Evolutionary conservation across 2,329 filamentous ascomycete species (phyloP), one percentile per base, ranked within the genome.

Genomic region (Diaporthe vaccinii): DNA sequence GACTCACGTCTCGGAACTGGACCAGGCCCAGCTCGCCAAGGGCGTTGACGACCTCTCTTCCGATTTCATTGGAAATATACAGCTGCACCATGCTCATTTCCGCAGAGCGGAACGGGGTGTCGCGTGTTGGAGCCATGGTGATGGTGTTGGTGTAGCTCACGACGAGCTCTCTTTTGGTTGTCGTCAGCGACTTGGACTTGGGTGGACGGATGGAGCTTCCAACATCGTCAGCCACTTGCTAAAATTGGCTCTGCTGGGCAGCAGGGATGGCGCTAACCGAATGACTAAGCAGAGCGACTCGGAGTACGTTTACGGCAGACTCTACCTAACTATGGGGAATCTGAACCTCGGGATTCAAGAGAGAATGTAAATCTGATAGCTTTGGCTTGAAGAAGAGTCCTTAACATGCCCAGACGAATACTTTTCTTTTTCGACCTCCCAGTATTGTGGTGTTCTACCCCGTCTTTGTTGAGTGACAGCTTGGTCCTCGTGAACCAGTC

Each of bases 31-130:
- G 91, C 90, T 99, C 97, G 83, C 97, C 97, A 78, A 99, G 89
- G 74, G 96, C 96, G 83, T 96, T 98, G 78, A 98, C 96, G 81
- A 98, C 96, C 88, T 99, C 97, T 83, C 97, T 93, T 81, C 97
- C 96, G 80, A 99, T 98, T 89, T 99, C 97, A 84, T 98, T 98
- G 82, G 97, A 95, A 82, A 99, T 97, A 87, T 98, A 99, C 82
- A 99, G 93, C 92, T 99, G 97, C 83, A 98, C 98, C 93, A 99
- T 93, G 90, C 95, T 98, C 97, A 99, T 99, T 86, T 98, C 95
- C 94, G 95, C 95, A 84, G 97, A 99, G 91, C 97, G 96, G 93
- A 99, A 98, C 89, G 98, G 94, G 86, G 96, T 98, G 88, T 98
- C 95, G 87, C 95, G 87, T 84, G 88, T 86, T 79, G 89, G 88